Evolutionary conservation across 1,284 basidiomycete genomes (phyloP).

Genomic region (Papiliotrema laurentii): DNA sequence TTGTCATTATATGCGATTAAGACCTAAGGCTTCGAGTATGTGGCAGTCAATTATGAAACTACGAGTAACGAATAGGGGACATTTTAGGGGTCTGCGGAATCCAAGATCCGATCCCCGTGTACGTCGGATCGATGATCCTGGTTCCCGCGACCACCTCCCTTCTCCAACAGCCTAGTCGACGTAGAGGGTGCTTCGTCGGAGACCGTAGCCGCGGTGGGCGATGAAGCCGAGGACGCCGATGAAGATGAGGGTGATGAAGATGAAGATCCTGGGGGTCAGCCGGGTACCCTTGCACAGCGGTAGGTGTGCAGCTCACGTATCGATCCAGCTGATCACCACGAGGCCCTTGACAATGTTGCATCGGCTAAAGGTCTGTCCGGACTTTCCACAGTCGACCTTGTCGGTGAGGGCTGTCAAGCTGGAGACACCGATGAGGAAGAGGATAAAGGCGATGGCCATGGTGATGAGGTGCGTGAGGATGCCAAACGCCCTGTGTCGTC

Average conservation of each 20-base stretch:
- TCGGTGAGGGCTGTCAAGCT: conserved; percentile 45
- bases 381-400: conserved; percentile 37
- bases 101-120: too few species aligned
- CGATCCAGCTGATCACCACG: conserved; percentile 46
- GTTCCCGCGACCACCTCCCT: too few species aligned
- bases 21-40: too few species aligned
- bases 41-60: too few species aligned
- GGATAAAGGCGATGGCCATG: conserved; percentile 41
- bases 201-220: conserved; percentile 42
- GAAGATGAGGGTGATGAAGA: conserved; percentile 37
- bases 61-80: too few species aligned
- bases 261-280: conserved; percentile 17
- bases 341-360: conserved; percentile 47
- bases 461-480: conserved; percentile 45
- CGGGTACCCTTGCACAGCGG: neutral
- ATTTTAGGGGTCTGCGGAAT: too few species aligned
- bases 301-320: conserved; percentile 29
- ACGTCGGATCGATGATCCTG: too few species aligned
- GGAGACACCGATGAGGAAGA: conserved; percentile 46
- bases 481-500: conserved; percentile 41
- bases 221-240: conserved; percentile 41
- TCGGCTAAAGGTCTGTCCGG: conserved; percentile 27
- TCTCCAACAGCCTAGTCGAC: conserved; percentile 31
- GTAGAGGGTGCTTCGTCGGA: conserved; percentile 34
- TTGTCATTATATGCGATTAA: too few species aligned